Evolutionary conservation across 352 stramenopile species (phyloP).

Genomic region (Phytophthora boehmeriae): DNA sequence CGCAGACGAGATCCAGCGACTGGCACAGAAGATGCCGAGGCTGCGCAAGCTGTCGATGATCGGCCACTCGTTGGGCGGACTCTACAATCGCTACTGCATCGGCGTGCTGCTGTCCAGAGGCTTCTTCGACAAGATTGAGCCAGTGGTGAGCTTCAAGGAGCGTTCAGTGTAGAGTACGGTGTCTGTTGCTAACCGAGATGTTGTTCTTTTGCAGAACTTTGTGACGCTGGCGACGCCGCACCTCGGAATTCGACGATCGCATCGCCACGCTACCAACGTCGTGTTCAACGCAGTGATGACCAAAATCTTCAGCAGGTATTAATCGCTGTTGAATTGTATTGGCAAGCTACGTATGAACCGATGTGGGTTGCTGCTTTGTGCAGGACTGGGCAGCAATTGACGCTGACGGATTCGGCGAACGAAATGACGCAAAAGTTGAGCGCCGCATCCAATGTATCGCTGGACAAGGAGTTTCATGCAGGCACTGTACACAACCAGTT

Average conservation of each 20-base stretch:
- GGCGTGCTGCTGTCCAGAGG: conserved; percentile 63
- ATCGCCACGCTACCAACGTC: conserved; percentile 62
- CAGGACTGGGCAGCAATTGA: conserved; percentile 69
- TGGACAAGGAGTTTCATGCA: conserved; percentile 35
- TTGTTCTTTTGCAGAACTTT: conserved; percentile 64
- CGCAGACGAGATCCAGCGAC: conserved; percentile 64
- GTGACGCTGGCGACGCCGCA: conserved; percentile 82
- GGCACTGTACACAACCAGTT: conserved; percentile 19
- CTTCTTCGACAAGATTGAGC: conserved; percentile 74
- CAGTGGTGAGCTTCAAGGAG: conserved; percentile 49
- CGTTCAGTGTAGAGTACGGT: background rate
- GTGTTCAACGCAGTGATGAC: conserved; percentile 70
- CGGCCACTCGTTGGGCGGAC: conserved; percentile 77
- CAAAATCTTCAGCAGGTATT: conserved; percentile 71
- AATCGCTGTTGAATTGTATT: too few species aligned
- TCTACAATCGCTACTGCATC: conserved; percentile 84
- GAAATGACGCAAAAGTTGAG: conserved; percentile 51
- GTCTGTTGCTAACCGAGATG: conserved; percentile 6
- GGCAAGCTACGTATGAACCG: too few species aligned
- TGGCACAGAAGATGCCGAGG: conserved; percentile 63
- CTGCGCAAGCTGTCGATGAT: conserved; percentile 76
- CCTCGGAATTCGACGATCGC: conserved; percentile 70
- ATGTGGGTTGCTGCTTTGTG: too few species aligned
- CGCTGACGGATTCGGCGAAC: conserved; percentile 58
- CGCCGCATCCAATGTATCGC: conserved; percentile 17